Evolutionary conservation across 768 basidiomycete species (phyloP).

Genomic region (Russula vinacea): DNA sequence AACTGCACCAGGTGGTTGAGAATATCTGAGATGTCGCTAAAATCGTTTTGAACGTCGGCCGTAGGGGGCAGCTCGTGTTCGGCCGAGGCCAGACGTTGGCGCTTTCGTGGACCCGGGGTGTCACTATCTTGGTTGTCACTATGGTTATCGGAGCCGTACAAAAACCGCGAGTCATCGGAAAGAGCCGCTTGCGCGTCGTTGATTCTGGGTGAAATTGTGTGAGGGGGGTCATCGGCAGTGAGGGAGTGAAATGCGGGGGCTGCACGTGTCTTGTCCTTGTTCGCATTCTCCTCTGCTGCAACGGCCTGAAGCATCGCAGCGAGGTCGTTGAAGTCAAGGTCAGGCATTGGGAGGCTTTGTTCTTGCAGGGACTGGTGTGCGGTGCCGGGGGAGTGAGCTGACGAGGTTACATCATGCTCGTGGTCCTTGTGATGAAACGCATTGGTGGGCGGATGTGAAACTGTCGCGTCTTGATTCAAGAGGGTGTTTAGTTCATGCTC

Average conservation of each 20-base stretch:
- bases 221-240: constrained; percentile 49
- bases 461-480: constrained; percentile 71
- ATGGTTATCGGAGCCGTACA: constrained; percentile 40
- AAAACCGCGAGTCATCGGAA: constrained; percentile 35
- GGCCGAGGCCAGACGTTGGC: constrained; percentile 32
- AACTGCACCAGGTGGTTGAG: constrained; percentile 72
- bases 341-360: constrained; percentile 32
- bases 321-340: constrained; percentile 58
- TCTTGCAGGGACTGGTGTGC: constrained; percentile 17
- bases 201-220: constrained; percentile 20
- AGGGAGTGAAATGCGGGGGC: constrained; percentile 79
- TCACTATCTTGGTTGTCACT: constrained; percentile 36
- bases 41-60: constrained; percentile 60
- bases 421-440: constrained; percentile 16
- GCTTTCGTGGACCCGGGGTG: constrained; percentile 24
- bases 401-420: constrained; percentile 27
- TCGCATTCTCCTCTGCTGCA: constrained; percentile 43
- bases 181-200: constrained; percentile 21
- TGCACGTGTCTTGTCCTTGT: constrained; percentile 55
- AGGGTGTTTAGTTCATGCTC: constrained; percentile 75
- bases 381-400: constrained; percentile 15
- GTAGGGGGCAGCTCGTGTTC: constrained; percentile 35
- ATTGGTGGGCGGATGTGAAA: constrained; percentile 57
- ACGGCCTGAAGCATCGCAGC: constrained; percentile 78
- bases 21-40: constrained; percentile 77